Evolutionary conservation across 2,329 filamentous ascomycete species (phyloP), one percentile per base, ranked within the genome.

Genomic region (Epichloe elymi): DNA sequence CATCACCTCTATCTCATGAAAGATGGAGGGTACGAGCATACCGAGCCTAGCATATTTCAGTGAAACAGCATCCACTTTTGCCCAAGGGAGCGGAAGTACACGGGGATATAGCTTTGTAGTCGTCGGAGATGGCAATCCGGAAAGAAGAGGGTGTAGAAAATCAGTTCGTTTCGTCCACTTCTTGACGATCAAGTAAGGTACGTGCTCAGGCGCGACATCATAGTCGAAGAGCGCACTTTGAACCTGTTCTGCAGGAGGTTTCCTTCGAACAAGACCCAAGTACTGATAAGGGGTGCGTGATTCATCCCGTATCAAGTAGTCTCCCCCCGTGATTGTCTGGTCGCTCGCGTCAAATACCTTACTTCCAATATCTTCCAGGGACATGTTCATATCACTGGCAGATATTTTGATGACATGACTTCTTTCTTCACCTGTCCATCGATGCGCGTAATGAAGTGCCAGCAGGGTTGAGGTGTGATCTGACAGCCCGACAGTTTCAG

Each of bases 11-110:
- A 91, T 59, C n/a, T 78, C 78, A 56, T 88, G 79, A 15, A 86
- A 69, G 37, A 96, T 79, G 0, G 81, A 82, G 0, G 90, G 88
- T 5, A 93, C 74, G 38, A 93, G 72, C 49, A 83, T 70, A 2
- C 74, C 78, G 30, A 82, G 73, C 44, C 71, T 66, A 1, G 68
- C 70, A 52, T 72, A 70, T 7, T 64, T 63, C 6, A 69, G 59
- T 0, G 74, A 70, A 2, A 79, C 58, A 2, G 57, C 56, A 53
- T 83, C 79, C 0, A 78, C 63, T 0, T 61, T 72, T 50, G 79
- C 79, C n/a, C 66, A 66, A 0, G 66, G 56, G 2, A 70, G 60
- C 0, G 75, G 74, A 3, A 83, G 61, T 5, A 74, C 69, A 5
- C 67, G 59, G 0, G 60, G 57, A 58, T 72, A 76, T 36, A 58